phyloP scores from a whole-genome alignment of 2,329 filamentous ascomycete species.

The Apiospora hydei region DNA sequence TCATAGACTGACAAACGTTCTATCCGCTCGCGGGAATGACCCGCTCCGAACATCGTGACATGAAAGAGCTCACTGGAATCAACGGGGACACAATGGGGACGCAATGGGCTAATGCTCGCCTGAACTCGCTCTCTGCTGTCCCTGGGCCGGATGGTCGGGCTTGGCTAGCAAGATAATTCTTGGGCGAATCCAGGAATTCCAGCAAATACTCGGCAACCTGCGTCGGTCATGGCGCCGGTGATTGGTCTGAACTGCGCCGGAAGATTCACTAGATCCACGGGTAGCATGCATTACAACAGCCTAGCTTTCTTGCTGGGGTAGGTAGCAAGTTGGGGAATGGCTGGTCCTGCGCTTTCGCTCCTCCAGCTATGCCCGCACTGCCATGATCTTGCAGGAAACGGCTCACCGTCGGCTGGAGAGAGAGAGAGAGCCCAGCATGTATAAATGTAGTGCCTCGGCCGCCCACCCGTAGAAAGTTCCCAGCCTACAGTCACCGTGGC shows the following conservation, averaged over 20 bases:
- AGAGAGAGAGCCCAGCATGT: conserved; percentile 7
- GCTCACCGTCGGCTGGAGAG: conserved; percentile 9
- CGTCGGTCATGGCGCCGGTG: neutral
- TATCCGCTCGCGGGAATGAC: neutral
- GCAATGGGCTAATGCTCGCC: neutral
- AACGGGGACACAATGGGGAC: neutral
- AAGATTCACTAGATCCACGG: conserved; percentile 9
- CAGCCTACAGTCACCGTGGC: neutral
- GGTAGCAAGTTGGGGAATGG: neutral
- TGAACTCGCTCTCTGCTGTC: neutral
- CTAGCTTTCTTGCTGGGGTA: neutral
- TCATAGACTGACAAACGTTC: neutral
- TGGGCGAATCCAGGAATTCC: neutral
- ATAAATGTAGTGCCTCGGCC: neutral
- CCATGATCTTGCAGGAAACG: neutral
- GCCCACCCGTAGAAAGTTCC: neutral
- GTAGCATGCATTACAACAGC: neutral
- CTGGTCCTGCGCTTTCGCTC: neutral
- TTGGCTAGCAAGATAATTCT: neutral
- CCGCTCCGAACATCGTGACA: neutral
- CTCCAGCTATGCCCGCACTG: neutral
- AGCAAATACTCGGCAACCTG: neutral
- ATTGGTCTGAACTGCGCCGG: neutral
- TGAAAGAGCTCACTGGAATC: neutral
- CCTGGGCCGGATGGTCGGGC: neutral